phyloP scores from a whole-genome alignment of 805 yeast species.

The Yarrowia bubula region DNA sequence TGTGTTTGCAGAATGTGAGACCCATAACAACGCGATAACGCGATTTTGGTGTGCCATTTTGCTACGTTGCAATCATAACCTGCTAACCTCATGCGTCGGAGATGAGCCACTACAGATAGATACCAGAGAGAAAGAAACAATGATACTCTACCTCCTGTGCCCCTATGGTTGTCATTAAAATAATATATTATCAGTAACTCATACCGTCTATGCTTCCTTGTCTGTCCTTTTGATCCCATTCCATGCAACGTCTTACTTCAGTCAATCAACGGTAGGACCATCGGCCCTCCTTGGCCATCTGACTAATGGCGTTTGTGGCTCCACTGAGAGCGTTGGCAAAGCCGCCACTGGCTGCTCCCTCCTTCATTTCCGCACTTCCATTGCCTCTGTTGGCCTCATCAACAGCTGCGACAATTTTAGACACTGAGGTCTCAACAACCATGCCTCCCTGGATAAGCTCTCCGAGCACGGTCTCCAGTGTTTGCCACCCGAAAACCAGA shows the following conservation, averaged over 20 bases:
- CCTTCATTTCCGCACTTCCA: constrained; percentile 32
- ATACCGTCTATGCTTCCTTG: constrained; percentile 18
- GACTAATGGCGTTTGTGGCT: constrained; percentile 35
- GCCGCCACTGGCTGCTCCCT: constrained; percentile 18
- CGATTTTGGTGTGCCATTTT: too few relatives aligned
- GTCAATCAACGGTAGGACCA: constrained; percentile 6
- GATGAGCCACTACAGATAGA: too few relatives aligned
- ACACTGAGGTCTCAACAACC: constrained; percentile 91
- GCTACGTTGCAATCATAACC: too few relatives aligned
- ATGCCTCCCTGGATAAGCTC: constrained; percentile 97
- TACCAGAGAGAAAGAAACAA: too few relatives aligned
- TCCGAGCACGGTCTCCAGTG: constrained; percentile 75
- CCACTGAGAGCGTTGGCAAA: constrained; percentile 33
- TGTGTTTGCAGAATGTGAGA: neutral
- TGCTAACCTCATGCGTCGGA: too few relatives aligned
- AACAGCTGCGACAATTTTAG: constrained; percentile 65
- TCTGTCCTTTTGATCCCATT: neutral
- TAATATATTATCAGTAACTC: neutral
- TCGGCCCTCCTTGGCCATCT: constrained; percentile 34
- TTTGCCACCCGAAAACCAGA: constrained; percentile 98
- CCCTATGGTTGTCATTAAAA: too few relatives aligned
- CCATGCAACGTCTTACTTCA: neutral
- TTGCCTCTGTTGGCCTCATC: constrained; percentile 41
- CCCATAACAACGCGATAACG: neutral
- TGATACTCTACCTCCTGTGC: neutral